phyloP scores from a whole-genome alignment of 352 stramenopile genomes.

The Globisporangium barbulae region DNA sequence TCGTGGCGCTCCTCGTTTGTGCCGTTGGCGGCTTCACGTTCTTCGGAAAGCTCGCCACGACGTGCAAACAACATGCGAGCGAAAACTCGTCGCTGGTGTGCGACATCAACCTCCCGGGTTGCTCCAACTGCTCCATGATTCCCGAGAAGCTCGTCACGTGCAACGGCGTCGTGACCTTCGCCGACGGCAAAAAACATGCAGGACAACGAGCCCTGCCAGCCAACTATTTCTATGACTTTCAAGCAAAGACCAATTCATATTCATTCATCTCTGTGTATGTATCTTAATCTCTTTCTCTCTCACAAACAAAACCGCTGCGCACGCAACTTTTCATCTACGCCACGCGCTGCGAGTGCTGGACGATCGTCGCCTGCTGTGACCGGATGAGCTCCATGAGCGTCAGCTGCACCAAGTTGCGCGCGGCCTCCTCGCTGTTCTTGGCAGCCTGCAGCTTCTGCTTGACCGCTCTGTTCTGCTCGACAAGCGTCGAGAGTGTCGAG shows the following conservation, averaged over 20 bases:
- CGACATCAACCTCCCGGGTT: slow-evolving; percentile 55
- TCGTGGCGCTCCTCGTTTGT: slow-evolving; percentile 61
- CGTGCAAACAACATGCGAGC: slow-evolving; percentile 43
- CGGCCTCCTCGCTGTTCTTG: slow-evolving; percentile 69
- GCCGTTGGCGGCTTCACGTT: slow-evolving; percentile 65
- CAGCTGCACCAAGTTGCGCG: slow-evolving; percentile 62
- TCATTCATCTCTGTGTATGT: slow-evolving; percentile 17
- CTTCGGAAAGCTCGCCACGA: slow-evolving; percentile 49
- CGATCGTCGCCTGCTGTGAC: slow-evolving; percentile 33
- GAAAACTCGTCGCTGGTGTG: slow-evolving; percentile 54
- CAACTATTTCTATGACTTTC: neutral
- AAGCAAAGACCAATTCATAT: slow-evolving; percentile 20
- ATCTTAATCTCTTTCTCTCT: slow-evolving; percentile 1
- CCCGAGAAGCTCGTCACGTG: slow-evolving; percentile 28
- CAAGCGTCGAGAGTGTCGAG: slow-evolving; percentile 12
- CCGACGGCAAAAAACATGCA: slow-evolving; percentile 23
- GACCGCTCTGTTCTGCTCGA: slow-evolving; percentile 31
- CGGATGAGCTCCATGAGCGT: slow-evolving; percentile 53
- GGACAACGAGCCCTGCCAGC: neutral
- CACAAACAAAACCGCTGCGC: neutral
- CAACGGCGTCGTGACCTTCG: slow-evolving; percentile 34
- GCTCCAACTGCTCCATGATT: slow-evolving; percentile 68
- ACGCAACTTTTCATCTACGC: neutral
- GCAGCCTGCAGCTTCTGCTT: slow-evolving; percentile 40
- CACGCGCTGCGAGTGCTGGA: slow-evolving; percentile 29